phyloP scores from a whole-genome alignment of 257 asterid species.

The Fraxinus americana region DNA sequence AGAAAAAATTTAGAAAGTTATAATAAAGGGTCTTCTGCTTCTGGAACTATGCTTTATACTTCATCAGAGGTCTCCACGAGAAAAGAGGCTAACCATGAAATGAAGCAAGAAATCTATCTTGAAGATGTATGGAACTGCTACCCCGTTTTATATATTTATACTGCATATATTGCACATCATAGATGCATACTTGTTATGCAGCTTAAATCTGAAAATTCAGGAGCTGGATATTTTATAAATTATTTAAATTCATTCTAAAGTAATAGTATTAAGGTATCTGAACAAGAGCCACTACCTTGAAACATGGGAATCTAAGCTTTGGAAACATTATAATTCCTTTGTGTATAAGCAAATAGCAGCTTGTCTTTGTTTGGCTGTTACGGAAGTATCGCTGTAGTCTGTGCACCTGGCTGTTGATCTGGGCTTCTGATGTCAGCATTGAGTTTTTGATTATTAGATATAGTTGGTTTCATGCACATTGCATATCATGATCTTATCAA shows the following conservation, averaged over 20 bases:
- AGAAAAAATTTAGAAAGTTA: constrained; percentile 55
- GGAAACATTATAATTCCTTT: not conserved
- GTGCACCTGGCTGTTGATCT: constrained; percentile 9
- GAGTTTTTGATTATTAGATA: not conserved
- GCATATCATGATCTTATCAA: not conserved
- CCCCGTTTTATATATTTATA: constrained; percentile 22
- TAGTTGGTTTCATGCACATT: constrained; percentile 10
- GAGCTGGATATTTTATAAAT: constrained; percentile 20
- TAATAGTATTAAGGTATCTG: too few relatives aligned
- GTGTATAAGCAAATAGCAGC: too few relatives aligned
- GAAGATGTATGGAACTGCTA: constrained; percentile 65
- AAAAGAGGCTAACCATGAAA: constrained; percentile 46
- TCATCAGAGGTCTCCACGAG: constrained; percentile 24
- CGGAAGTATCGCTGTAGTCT: not conserved
- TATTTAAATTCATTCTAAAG: not conserved
- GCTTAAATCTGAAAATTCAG: constrained; percentile 10
- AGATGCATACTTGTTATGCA: not conserved
- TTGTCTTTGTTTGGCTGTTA: too few relatives aligned
- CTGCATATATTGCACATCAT: constrained; percentile 16
- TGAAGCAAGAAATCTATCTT: constrained; percentile 47
- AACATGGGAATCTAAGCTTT: constrained; percentile 1
- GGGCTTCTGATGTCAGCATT: not conserved
- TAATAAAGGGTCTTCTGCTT: constrained; percentile 53
- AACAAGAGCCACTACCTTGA: too few relatives aligned
- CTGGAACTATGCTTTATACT: constrained; percentile 46